phyloP scores from a whole-genome alignment of 2,329 filamentous ascomycete species.

The Fusarium sp. region DNA sequence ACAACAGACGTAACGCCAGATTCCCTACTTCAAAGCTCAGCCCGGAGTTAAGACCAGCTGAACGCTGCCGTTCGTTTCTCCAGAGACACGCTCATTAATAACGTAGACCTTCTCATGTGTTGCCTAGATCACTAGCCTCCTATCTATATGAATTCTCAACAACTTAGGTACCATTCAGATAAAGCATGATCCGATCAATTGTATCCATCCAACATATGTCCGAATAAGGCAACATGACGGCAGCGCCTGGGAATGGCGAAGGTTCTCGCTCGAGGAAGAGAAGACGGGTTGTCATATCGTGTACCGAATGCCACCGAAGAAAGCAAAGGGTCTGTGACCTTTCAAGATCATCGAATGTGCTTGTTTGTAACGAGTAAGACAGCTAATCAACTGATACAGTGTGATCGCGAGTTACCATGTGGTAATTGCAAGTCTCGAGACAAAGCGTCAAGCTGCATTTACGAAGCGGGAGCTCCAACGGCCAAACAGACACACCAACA shows the following conservation, averaged over 20 bases:
- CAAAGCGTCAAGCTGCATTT: constrained; percentile 68
- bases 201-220: background rate
- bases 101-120: background rate
- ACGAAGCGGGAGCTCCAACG: constrained; percentile 65
- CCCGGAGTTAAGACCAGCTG: constrained; percentile 21
- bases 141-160: background rate
- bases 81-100: background rate
- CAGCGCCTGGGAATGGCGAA: constrained; percentile 1
- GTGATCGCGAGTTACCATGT: constrained; percentile 71
- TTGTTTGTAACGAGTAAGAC: background rate
- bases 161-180: background rate
- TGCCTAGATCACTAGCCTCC: background rate
- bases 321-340: constrained; percentile 67
- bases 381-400: constrained; percentile 54
- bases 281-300: constrained; percentile 72
- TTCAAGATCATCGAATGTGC: background rate
- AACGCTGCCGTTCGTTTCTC: constrained; percentile 1
- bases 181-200: too few relatives aligned
- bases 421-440: constrained; percentile 70
- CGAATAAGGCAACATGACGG: constrained; percentile 22
- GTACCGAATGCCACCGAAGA: constrained; percentile 73
- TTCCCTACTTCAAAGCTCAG: constrained; percentile 3
- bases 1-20: constrained; percentile 12
- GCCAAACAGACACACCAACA: constrained; percentile 47
- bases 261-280: constrained; percentile 61